Evolutionary conservation across 352 stramenopile genomes (phyloP).

Genomic region (Phytophthora megakarya): DNA sequence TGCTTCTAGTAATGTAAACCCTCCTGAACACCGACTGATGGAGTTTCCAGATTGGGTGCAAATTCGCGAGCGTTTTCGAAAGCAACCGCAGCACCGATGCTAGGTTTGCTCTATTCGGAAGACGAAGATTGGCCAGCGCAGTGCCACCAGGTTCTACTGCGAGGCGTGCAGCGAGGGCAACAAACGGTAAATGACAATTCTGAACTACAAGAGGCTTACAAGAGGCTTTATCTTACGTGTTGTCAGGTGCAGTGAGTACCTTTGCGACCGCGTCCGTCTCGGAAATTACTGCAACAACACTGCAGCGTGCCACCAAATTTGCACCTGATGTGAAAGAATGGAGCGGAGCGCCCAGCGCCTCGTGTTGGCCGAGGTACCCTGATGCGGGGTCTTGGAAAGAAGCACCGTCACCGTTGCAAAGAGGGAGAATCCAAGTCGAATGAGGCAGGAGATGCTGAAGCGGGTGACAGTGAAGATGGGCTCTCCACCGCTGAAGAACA

Average conservation of each 20-base stretch:
- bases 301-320: constrained; percentile 20
- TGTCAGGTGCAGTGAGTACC: constrained; percentile 1
- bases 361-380: constrained; percentile 6
- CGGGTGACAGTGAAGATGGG: too few species aligned
- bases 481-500: too few species aligned
- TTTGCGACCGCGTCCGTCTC: constrained; percentile 2
- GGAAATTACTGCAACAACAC: constrained; percentile 10
- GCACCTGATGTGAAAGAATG: not conserved
- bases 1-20: too few species aligned
- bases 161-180: not conserved
- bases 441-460: too few species aligned
- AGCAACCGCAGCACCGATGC: constrained; percentile 9
- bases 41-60: not conserved
- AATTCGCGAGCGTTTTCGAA: not conserved
- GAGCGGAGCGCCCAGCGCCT: not conserved
- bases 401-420: constrained; percentile 1
- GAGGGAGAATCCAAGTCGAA: too few species aligned
- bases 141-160: constrained; percentile 6
- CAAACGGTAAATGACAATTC: not conserved
- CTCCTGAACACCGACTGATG: not conserved
- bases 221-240: not conserved
- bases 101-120: constrained; percentile 14
- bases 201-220: too few species aligned
- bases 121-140: not conserved
- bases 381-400: constrained; percentile 16